A percentile compares a stretch with the other conserved stretches of the same genome.
phyloP scores from a whole-genome alignment of 352 stramenopile genomes.

The Phytopythium ostracodes region DNA sequence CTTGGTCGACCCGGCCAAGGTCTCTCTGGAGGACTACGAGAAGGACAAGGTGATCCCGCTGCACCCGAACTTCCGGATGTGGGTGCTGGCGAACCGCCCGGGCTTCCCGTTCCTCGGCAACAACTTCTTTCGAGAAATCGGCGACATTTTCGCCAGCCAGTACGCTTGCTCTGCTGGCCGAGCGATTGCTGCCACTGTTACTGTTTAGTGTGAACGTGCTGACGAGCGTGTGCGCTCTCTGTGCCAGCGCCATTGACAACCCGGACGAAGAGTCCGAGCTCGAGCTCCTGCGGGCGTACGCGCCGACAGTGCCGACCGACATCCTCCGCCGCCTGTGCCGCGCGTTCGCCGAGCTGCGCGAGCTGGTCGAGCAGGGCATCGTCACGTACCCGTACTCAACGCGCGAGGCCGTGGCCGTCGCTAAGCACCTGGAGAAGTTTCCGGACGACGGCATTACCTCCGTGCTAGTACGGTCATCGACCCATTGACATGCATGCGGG shows the following conservation, averaged over 20 bases:
- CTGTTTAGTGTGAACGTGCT: not conserved
- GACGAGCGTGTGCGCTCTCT: constrained; percentile 4
- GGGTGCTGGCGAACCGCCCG: constrained; percentile 94
- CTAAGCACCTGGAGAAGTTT: constrained; percentile 93
- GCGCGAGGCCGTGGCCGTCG: constrained; percentile 91
- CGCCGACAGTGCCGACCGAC: constrained; percentile 69
- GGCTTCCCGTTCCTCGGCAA: constrained; percentile 97
- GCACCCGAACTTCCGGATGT: constrained; percentile 92
- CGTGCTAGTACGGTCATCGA: constrained; percentile 43
- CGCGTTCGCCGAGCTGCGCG: constrained; percentile 90
- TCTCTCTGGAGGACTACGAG: constrained; percentile 51
- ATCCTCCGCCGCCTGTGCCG: constrained; percentile 80
- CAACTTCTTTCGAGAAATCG: constrained; percentile 93
- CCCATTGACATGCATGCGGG: not conserved
- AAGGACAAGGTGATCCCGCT: constrained; percentile 86
- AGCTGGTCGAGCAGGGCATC: constrained; percentile 81
- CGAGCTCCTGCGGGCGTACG: constrained; percentile 87
- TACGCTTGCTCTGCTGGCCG: constrained; percentile 30
- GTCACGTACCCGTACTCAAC: constrained; percentile 95
- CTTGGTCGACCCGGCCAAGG: constrained; percentile 68
- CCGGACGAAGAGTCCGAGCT: constrained; percentile 91
- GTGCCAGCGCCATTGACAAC: constrained; percentile 77
- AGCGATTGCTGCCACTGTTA: too few species aligned
- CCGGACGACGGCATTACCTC: constrained; percentile 86
- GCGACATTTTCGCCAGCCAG: constrained; percentile 92